Conservation (phyloP, 2,329 filamentous ascomycete genomes). For the Clonostachys rosea region DNA sequence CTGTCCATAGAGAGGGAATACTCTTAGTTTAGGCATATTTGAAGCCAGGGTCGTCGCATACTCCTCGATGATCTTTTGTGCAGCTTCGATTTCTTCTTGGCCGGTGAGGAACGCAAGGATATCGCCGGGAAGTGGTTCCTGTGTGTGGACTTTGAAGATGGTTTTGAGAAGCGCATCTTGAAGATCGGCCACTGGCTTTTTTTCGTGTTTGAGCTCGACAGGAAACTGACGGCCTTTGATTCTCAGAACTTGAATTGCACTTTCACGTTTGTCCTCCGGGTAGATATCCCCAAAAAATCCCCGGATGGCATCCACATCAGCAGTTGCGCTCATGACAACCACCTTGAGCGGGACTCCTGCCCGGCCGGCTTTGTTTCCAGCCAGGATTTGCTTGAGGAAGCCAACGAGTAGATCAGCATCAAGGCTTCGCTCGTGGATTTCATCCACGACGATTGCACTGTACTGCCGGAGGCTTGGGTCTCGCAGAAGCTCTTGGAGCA, state of each 20-base stretch:
- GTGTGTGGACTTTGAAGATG: slow-evolving; percentile 81
- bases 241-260: slow-evolving; percentile 40
- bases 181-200: slow-evolving; percentile 72
- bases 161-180: slow-evolving; percentile 76
- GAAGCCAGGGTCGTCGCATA: slow-evolving; percentile 68
- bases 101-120: slow-evolving; percentile 89
- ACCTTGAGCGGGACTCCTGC: slow-evolving; percentile 78
- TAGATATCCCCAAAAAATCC: slow-evolving; percentile 60
- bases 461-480: slow-evolving; percentile 82
- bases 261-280: slow-evolving; percentile 7
- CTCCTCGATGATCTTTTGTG: slow-evolving; percentile 77
- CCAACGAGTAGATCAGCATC: slow-evolving; percentile 90
- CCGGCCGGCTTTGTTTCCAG: slow-evolving; percentile 56
- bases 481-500: slow-evolving; percentile 86
- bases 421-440: slow-evolving; percentile 93
- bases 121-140: slow-evolving; percentile 89
- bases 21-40: slow-evolving; percentile 66
- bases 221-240: slow-evolving; percentile 87
- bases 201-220: slow-evolving; percentile 73
- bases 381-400: slow-evolving; percentile 76
- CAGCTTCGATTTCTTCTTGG: slow-evolving; percentile 84
- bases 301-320: slow-evolving; percentile 75
- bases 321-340: slow-evolving; percentile 95
- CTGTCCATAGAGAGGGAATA: slow-evolving; percentile 84
- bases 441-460: slow-evolving; percentile 87